A percentile compares a stretch with the other conserved stretches of the same genome.
Evolutionary conservation across 164 flowering plant species (phyloP).

Genomic region (Vitis rotundifolia): DNA sequence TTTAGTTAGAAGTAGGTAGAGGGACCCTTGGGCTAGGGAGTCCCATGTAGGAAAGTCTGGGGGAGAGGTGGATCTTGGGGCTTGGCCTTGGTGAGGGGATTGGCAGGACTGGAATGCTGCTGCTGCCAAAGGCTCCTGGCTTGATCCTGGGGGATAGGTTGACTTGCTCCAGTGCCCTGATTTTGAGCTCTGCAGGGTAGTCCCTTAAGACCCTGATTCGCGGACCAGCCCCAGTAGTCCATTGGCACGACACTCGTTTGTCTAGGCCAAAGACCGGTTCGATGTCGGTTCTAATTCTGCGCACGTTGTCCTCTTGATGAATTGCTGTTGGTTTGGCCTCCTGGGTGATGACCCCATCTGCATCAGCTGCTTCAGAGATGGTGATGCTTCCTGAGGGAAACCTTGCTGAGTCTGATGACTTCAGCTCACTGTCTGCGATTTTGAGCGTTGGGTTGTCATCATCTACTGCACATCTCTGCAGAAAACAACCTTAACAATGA

Average conservation of each 20-base stretch:
- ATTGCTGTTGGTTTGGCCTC: too few species aligned
- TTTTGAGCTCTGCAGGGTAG: conserved; percentile 27
- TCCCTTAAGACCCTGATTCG: conserved; percentile 39
- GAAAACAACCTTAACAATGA: background rate
- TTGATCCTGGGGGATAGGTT: conserved; percentile 26
- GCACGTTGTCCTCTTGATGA: too few species aligned
- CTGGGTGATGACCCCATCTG: too few species aligned
- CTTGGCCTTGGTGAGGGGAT: conserved; percentile 39
- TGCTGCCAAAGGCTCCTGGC: background rate
- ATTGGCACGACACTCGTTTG: conserved; percentile 24
- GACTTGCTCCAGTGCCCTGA: conserved; percentile 28
- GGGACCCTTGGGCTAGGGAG: conserved; percentile 16
- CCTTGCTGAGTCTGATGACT: background rate
- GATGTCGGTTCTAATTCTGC: background rate
- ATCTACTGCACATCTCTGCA: conserved; percentile 40
- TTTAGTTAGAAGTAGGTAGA: background rate
- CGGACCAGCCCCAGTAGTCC: conserved; percentile 41
- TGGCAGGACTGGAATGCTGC: conserved; percentile 1
- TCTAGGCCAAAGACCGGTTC: background rate
- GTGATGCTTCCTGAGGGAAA: too few species aligned
- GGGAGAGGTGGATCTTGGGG: conserved; percentile 25
- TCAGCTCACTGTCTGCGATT: background rate
- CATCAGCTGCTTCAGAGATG: too few species aligned
- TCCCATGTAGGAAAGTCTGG: conserved; percentile 18
- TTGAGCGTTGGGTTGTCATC: conserved; percentile 27